Evolutionary conservation across 176 grass and related monocot species (phyloP), one percentile per base, ranked within the genome.

Genomic region (Leersia perrieri): DNA sequence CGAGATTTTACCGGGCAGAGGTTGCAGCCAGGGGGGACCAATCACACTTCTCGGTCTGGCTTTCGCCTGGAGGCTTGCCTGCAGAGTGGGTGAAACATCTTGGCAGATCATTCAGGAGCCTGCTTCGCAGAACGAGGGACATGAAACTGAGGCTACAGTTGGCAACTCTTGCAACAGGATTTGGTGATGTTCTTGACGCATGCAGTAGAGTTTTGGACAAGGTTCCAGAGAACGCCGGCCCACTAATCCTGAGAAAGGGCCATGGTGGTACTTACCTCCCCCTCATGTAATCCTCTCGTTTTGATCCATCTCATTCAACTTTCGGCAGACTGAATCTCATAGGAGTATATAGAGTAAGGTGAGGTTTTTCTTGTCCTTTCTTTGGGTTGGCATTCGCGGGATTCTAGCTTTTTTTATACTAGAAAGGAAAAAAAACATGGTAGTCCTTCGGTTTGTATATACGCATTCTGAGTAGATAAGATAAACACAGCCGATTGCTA

Each of bases 71-170:
- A 72, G 95, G 95, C 39, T 89, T 98, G 88, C 95, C 92, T 60
- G 95, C 92, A 1, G 92, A 98, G 74, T 94, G 95, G 95, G 88
- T 94, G 42, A 98, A 94, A 47, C 94, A 97, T 85, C 86, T 98
- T 20, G 87, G 90, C 11, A 85, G 90, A 47, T 98, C 95, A 57
- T 98, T 95, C 88, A 98, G 92, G 81, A 88, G 74, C 87, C 81
- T 95, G 40, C 87, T 98, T 32, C 86, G 86, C 27, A 89, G 92
- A 89, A 88, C 92, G 0, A 91, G 92, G 66, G 95, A 98, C 60
- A 73, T 95, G 86, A 94, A 70, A 82, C 71, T 98, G 81, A 89
- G 88, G 81, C 72, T 93, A 86, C 95, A 98, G 84, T 61, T 98
- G 72, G 88, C 95, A 75, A 80, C 74, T 49, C 67, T 92, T 18